Base-by-base conservation (phyloP, 208 protist species). In the Endotrypanum monterogeii region DNA sequence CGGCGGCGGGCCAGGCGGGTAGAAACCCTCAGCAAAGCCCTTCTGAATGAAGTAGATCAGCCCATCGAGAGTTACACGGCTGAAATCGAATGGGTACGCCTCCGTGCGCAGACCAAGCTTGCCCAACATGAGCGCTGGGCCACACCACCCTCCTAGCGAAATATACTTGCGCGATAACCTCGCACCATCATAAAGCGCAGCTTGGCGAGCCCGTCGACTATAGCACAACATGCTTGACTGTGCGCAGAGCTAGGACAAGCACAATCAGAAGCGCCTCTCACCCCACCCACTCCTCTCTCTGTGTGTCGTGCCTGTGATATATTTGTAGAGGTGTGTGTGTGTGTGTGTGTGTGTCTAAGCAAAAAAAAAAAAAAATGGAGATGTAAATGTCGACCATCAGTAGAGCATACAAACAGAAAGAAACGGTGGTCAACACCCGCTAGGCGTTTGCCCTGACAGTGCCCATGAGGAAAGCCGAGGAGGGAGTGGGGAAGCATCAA, bases 81-180 rank as follows among this genome's bases (percentile, higher is more conserved):
- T 89, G 81, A 95, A 95, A 82, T 92, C 88, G 69, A 95, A 88
- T 20, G 86, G 87, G 60, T 89, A 95, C 2, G 89, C 82, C 76
- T 92, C 87, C 11, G 76, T 92, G 73, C 85, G 88, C 44, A 95
- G 82, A 6, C 87, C 90, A 0, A 93, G 52, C 77, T 91, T 91
- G 54, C 90, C 88, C 4, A 95, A 71, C 16, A 93, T 85, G 32
- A 95, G 70, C 48, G 90, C 87, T 8, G 90, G 87, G 18, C 88
- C 90, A 71, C 90, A 93, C 88, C 88, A 95, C 1, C 88, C 88
- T 52, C 88, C 89, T 28, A 95, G 80, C 0, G 90, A 95, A 41
- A 95, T 78, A 72, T 86, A 89, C 68, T 89, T 89, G 23, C 85
- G 81, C 28, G 78, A 76, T 67, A 88, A 67, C 35, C 51, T 18